Conservation (phyloP, 257 asterid genomes). For the Paraleonurus japonicus region DNA sequence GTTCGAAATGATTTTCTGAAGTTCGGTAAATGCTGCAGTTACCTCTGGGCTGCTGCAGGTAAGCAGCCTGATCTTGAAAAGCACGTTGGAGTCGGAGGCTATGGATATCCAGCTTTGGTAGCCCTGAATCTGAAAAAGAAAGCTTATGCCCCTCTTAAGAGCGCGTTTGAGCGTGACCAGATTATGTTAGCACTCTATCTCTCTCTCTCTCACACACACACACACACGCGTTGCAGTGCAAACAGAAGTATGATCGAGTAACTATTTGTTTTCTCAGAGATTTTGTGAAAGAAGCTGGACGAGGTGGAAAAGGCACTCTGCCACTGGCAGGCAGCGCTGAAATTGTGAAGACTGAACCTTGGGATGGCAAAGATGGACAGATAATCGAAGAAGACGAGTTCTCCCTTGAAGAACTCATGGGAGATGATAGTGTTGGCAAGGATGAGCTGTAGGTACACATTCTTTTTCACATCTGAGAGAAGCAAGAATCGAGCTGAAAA, state of each 20-base stretch:
- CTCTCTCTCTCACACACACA: not conserved
- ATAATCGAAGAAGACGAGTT: slow-evolving; percentile 90
- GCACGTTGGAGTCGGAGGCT: slow-evolving; percentile 91
- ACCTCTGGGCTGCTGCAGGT: slow-evolving; percentile 89
- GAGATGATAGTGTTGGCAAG: slow-evolving; percentile 51
- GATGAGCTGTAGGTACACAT: slow-evolving; percentile 47
- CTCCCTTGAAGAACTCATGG: slow-evolving; percentile 95
- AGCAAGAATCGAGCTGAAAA: slow-evolving; percentile 22
- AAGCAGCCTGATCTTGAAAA: slow-evolving; percentile 86
- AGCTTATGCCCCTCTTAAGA: slow-evolving; percentile 79
- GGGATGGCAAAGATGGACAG: slow-evolving; percentile 97
- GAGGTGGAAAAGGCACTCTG: slow-evolving; percentile 82
- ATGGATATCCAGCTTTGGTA: slow-evolving; percentile 91
- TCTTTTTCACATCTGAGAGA: slow-evolving; percentile 18
- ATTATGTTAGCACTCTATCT: slow-evolving; percentile 46
- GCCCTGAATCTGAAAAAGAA: slow-evolving; percentile 84
- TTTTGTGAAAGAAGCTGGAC: slow-evolving; percentile 82
- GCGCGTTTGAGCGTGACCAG: slow-evolving; percentile 74
- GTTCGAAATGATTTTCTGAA: not conserved
- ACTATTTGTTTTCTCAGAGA: slow-evolving; percentile 45
- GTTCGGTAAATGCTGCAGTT: slow-evolving; percentile 50
- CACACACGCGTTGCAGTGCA: too few relatives aligned
- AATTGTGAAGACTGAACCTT: slow-evolving; percentile 60
- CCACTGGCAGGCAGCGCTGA: slow-evolving; percentile 55
- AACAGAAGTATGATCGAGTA: not conserved